phyloP scores from a whole-genome alignment of 208 protist genomes.

The Crithidia expoeki region DNA sequence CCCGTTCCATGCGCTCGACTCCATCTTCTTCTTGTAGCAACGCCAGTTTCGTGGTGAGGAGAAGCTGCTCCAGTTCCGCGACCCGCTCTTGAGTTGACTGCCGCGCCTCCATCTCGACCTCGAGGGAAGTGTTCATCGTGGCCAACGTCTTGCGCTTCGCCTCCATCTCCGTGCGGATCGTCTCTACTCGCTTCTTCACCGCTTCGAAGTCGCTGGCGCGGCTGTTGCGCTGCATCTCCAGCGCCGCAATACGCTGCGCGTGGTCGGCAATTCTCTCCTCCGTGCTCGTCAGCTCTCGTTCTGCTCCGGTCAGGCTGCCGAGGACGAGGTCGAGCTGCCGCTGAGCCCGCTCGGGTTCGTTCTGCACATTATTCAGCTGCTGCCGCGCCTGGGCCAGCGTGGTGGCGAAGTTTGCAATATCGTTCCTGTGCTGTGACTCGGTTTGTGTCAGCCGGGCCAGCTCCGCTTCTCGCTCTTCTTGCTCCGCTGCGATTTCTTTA shows the following conservation, averaged over 20 bases:
- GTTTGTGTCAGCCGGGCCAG: slow-evolving; percentile 51
- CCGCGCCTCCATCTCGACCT: slow-evolving; percentile 78
- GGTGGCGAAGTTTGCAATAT: slow-evolving; percentile 57
- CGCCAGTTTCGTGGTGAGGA: slow-evolving; percentile 68
- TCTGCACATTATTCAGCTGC: slow-evolving; percentile 78
- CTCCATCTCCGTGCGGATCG: slow-evolving; percentile 66
- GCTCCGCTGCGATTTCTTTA: slow-evolving; percentile 56
- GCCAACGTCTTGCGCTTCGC: slow-evolving; percentile 88
- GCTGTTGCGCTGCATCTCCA: slow-evolving; percentile 82
- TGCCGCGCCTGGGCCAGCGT: slow-evolving; percentile 68
- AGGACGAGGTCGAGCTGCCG: slow-evolving; percentile 83
- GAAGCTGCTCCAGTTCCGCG: slow-evolving; percentile 70
- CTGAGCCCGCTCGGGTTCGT: slow-evolving; percentile 77
- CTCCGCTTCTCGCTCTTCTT: slow-evolving; percentile 46
- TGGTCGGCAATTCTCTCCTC: slow-evolving; percentile 77
- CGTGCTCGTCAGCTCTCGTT: slow-evolving; percentile 61
- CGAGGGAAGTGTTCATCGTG: slow-evolving; percentile 82
- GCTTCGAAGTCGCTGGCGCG: slow-evolving; percentile 67
- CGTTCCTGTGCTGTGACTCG: slow-evolving; percentile 61
- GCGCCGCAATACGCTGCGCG: slow-evolving; percentile 62
- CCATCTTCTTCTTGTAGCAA: slow-evolving; percentile 61
- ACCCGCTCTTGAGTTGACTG: slow-evolving; percentile 75
- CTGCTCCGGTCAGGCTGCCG: slow-evolving; percentile 60
- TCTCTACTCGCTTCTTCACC: slow-evolving; percentile 67
- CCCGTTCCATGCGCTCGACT: slow-evolving; percentile 64